A percentile compares a stretch with the other conserved stretches of the same genome.
Conservation (phyloP, 306 rosid genomes). For the Spatholobus suberectus region DNA sequence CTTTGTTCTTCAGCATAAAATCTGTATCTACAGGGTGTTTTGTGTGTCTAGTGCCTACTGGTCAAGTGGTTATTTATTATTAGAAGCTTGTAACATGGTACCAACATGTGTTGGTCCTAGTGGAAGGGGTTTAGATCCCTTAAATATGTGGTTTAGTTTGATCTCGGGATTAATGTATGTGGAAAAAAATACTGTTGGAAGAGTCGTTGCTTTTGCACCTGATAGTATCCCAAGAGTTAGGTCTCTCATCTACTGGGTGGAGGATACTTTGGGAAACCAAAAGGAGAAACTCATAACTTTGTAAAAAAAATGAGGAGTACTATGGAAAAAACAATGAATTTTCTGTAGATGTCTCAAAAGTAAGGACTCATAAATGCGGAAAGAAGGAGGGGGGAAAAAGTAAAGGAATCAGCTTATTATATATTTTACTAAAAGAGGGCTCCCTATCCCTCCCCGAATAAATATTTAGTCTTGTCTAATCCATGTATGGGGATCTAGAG, state of each 20-base stretch:
- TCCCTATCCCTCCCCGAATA: background rate
- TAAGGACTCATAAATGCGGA: background rate
- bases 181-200: background rate
- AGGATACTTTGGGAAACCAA: background rate
- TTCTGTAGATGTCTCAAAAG: constrained; percentile 4
- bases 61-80: constrained; percentile 12
- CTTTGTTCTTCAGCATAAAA: background rate
- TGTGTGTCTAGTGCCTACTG: background rate
- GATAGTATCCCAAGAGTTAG: background rate
- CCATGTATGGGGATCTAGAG: background rate
- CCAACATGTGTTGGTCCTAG: background rate
- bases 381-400: background rate
- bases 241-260: background rate
- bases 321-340: background rate
- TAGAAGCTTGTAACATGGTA: constrained; percentile 10
- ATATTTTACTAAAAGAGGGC: background rate
- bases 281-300: background rate
- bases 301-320: background rate
- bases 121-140: background rate
- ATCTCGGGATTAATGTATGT: background rate
- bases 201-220: background rate
- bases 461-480: constrained; percentile 1
- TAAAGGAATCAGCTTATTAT: background rate
- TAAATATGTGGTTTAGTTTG: background rate
- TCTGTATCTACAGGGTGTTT: background rate